Evolutionary conservation across 2,329 filamentous ascomycete species (phyloP), one percentile per base, ranked within the genome.

Genomic region (Aspergillus ochraceoroseus): DNA sequence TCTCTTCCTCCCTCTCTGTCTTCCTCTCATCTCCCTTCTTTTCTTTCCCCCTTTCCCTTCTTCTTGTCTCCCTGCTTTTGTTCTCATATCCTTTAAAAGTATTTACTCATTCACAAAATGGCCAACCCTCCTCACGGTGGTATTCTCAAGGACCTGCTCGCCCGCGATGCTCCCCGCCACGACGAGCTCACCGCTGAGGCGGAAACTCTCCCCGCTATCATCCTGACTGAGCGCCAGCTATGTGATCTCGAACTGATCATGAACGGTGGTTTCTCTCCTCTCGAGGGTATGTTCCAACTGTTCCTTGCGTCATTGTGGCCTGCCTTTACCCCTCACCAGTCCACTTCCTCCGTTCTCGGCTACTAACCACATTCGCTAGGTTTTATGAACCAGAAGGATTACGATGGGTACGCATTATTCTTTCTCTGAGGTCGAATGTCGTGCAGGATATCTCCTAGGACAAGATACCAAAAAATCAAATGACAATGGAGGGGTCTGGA

Each of bases 241-340:
- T 98, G 92, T 71, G 92, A 98, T 76, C 77, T 98, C 54, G 92
- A 98, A 72, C 72, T 98, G 70, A 88, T 98, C 62, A 82, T 98
- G 68, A 96, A 88, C 68, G 92, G 92, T 65, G 92, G 92, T 53
- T 98, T 98, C 75, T 95, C 89, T 52, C 92, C 92, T 44, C 80
- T 98, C 27, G 90, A 98, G 80, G 92, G 89, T 94, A 59, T 49
- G 80, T 76, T 51, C 27, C n/a, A n/a, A n/a, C n/a, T n/a, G n/a
- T 22, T 22, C 9, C 20, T 22, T 5, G 19, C 17, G 17, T n/a
- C 18, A 23, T n/a, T 7, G 9, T 3, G n/a, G n/a, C n/a, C n/a
- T n/a, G n/a, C n/a, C n/a, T n/a, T n/a, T n/a, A n/a, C n/a, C n/a
- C n/a, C n/a, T n/a, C n/a, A n/a, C n/a, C n/a, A n/a, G n/a, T n/a